Conservation (phyloP, 257 asterid species). For the Ocimum tenuiflorum region DNA sequence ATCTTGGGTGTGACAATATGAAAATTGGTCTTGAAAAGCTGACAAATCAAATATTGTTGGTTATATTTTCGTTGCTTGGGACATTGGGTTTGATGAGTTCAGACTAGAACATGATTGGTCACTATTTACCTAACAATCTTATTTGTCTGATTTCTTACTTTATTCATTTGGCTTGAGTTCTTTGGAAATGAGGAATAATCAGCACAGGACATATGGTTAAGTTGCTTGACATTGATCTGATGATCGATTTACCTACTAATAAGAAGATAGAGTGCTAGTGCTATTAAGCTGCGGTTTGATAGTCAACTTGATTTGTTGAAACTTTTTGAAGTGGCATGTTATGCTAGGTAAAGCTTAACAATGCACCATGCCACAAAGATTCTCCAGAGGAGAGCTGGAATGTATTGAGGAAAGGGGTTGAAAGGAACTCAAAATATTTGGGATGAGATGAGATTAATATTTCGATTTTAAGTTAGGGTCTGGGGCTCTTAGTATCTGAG, state of each 20-base stretch:
- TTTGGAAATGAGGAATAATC: not conserved
- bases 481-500: not conserved
- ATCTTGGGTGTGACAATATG: not conserved
- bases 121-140: not conserved
- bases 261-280: not conserved
- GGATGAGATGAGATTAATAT: not conserved
- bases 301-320: not conserved
- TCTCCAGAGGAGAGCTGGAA: not conserved
- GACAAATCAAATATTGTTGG: not conserved
- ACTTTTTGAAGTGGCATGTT: not conserved
- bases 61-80: not conserved
- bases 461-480: not conserved
- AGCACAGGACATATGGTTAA: not conserved
- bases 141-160: not conserved
- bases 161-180: not conserved
- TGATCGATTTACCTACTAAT: not conserved
- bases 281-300: not conserved
- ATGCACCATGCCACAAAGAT: not conserved
- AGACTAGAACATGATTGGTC: not conserved
- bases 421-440: not conserved
- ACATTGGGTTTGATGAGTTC: not conserved
- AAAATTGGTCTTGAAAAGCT: not conserved
- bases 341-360: not conserved
- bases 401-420: not conserved
- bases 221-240: not conserved